Conservation (phyloP, 805 yeast species). For the Schizosaccharomyces osmophilus region DNA sequence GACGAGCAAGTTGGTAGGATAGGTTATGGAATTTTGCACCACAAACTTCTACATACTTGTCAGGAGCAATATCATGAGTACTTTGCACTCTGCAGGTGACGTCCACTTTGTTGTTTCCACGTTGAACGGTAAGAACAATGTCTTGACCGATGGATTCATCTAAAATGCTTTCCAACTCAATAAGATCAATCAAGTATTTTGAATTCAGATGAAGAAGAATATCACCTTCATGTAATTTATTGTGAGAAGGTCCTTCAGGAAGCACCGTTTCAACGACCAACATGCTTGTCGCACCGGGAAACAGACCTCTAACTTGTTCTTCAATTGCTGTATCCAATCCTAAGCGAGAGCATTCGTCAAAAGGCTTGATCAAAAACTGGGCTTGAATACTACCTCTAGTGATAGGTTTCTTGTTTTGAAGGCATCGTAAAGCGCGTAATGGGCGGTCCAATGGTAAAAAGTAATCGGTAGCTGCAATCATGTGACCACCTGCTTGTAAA, state of each 20-base stretch:
- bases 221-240: conserved; percentile 59
- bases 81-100: conserved; percentile 39
- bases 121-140: conserved; percentile 34
- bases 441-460: conserved; percentile 72
- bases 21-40: conserved; percentile 73
- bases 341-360: conserved; percentile 68
- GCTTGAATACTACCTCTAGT: conserved; percentile 83
- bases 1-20: conserved; percentile 72
- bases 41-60: conserved; percentile 51
- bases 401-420: conserved; percentile 33
- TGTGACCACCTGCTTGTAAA: conserved; percentile 78
- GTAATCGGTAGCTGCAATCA: conserved; percentile 81
- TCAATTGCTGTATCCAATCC: conserved; percentile 63
- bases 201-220: conserved; percentile 52
- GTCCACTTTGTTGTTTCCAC: conserved; percentile 41
- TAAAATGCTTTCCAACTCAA: conserved; percentile 58
- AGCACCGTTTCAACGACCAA: conserved; percentile 60
- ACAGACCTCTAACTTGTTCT: conserved; percentile 34
- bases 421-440: conserved; percentile 50
- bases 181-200: conserved; percentile 37
- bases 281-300: conserved; percentile 56
- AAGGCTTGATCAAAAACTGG: conserved; percentile 61
- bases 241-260: conserved; percentile 69
- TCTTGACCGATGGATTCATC: conserved; percentile 43
- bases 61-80: conserved; percentile 62